These are phyloP conservation scores for Xeromyces bisporus DNA, from an alignment of 495 filamentous ascomycete genomes.

Conservation along the genomic window DNA sequence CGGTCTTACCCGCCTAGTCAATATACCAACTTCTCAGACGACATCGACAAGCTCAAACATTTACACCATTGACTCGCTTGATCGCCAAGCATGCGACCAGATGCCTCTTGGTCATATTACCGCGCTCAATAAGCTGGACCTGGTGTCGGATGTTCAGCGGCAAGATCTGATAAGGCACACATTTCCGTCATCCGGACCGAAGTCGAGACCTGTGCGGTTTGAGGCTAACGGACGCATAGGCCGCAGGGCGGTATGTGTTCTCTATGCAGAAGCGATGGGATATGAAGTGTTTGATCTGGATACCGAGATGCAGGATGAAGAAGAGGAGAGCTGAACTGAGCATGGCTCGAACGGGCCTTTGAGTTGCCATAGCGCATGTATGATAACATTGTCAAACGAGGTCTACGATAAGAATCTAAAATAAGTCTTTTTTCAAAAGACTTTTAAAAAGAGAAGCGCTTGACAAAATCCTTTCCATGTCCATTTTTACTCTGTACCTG, in stretches of 20 bases:
- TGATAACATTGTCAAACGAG: no score
- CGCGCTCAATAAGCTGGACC: conserved; percentile 9
- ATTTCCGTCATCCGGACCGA: conserved; percentile 20
- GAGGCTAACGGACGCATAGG: conserved; percentile 38
- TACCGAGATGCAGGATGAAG: conserved; percentile 17
- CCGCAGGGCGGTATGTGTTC: conserved; percentile 35
- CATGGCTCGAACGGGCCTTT: no score
- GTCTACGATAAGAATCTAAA: no score
- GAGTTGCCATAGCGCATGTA: no score
- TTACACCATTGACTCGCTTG: no score
- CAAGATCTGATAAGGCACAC: conserved; percentile 12
- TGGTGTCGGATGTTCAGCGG: conserved; percentile 2
- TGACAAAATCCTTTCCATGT: no score
- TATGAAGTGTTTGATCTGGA: conserved; percentile 45
- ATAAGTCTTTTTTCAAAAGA: no score
- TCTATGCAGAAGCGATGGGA: conserved; percentile 36
- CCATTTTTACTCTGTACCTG: no score
- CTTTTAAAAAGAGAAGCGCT: no score
- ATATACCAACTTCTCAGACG: conserved; percentile 7
- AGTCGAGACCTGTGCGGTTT: conserved; percentile 27
- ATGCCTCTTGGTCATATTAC: conserved; percentile 6
- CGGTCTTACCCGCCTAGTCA: conserved; percentile 1
- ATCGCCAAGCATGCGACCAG: no score
- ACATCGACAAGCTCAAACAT: conserved; percentile 4
- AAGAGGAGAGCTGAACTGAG: conserved; percentile 7